Evolutionary conservation across 805 yeast genomes (phyloP), one percentile per base, ranked within the genome.

Genomic region (Diddensiella santjacobensis): DNA sequence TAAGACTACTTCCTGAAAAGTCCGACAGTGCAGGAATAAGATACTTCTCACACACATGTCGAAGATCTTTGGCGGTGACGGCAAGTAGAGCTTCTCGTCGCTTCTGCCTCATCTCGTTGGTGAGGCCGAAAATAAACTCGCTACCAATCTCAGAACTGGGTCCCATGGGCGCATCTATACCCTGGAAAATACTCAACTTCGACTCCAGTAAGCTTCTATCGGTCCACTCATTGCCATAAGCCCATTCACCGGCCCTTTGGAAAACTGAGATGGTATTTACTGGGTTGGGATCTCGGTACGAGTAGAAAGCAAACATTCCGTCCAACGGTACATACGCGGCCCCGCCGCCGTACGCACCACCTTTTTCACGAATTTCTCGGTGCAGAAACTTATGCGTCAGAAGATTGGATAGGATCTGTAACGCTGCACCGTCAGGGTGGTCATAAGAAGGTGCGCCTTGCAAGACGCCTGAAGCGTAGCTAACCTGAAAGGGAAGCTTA

Each of bases 341-440:
- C 3, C 99, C 99, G 3, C 96, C 98, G 4, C 99, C 99, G 62
- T 93, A 93, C 0, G 99, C 99, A 50, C 99, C 99, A 49, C 96
- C 96, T 60, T 91, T 81, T 62, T 93, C 99, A 56, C 99, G 78
- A 33, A 93, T 81, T 54, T 89, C 96, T 10, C 87, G 78, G 65
- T 93, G 99, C 42, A 93, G 70, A 56, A 86, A 79, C 60, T 85
- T 87, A 67, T 84, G 90, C 0, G 96, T 83, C 56, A 89, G 65
- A 49, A 93, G 64, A 57, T 84, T 90, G 1, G 96, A 76, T 41
- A 93, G 71, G 0, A 93, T 79, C 65, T 87, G 96, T 39, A 93
- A 73, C 1, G 88, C 73, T 0, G 98, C 95, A 31, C 96, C 89
- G 55, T 91, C 97, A 44, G 73, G 68, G 44, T 80, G 74, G 2